These are phyloP conservation scores for Tilletiopsis washingtonensis DNA, from an alignment of 1,284 basidiomycete species.

Conservation along the genomic window DNA sequence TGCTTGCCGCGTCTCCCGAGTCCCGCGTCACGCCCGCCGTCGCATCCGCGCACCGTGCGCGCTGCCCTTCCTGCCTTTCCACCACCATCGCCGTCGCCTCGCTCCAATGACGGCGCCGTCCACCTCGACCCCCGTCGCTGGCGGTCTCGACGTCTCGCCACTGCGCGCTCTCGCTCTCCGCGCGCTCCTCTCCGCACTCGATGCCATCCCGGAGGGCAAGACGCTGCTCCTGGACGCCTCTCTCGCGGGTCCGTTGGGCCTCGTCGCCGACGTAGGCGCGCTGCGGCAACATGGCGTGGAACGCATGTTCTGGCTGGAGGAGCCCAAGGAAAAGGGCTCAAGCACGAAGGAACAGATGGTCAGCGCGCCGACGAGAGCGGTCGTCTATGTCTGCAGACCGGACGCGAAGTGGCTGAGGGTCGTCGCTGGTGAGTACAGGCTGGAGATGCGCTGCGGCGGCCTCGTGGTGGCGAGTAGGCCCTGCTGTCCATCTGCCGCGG, in stretches of 20 bases:
- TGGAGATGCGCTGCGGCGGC: no score
- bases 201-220: constrained; percentile 55
- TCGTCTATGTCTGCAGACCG: constrained; percentile 88
- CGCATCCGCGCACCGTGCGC: no score
- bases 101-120: no score
- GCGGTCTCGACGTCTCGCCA: neutral
- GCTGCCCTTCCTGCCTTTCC: no score
- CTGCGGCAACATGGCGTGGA: constrained; percentile 97
- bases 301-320: constrained; percentile 98
- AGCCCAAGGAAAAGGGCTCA: constrained; percentile 8
- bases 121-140: no score
- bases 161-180: constrained; percentile 3
- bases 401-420: constrained; percentile 75
- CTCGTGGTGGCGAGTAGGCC: no score
- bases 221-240: constrained; percentile 84
- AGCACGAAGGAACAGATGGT: constrained; percentile 19
- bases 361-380: constrained; percentile 72
- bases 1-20: no score
- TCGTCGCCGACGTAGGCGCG: constrained; percentile 82
- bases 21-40: no score
- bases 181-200: constrained; percentile 18
- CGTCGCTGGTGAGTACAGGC: constrained; percentile 68
- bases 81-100: no score
- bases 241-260: constrained; percentile 81
- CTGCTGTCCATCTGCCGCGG: no score